Evolutionary conservation across 2,329 filamentous ascomycete species (phyloP), one percentile per base, ranked within the genome.

Genomic region (Arthrobotrys musiformis): DNA sequence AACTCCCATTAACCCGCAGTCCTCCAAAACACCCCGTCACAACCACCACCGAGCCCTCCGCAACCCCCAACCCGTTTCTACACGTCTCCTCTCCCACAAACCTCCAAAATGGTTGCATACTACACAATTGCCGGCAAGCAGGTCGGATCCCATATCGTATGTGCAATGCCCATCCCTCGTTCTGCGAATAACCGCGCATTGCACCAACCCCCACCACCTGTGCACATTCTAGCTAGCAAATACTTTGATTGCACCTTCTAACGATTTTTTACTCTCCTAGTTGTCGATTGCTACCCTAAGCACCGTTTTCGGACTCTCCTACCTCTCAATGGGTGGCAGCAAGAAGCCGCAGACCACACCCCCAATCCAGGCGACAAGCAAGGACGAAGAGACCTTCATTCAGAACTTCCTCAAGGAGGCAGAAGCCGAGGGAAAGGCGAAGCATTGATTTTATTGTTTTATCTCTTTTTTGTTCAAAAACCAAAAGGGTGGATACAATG

Each of bases 71-170:
- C n/a, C 35, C 28, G 11, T 22, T 33, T n/a, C 22, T 22, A 26
- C n/a, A n/a, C n/a, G n/a, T 8, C 6, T 56, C 42, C 13, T 48
- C 42, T 17, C 17, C 26, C 33, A 26, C 22, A 37, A 15, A 2
- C 5, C 40, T 44, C 35, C 40, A 42, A 54, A 79, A 87, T 87
- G 86, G 85, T 87, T 81, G 85, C 83, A 79, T 85, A 85, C 81
- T 87, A 86, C 83, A 84, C 83, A 80, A 82, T 87, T 81, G 84
- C 85, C 81, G 86, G 86, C 83, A 85, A 84, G 81, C 85, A 87
- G 81, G 83, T 87, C 82, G 85, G 86, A 81, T 86, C 86, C 69
- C 86, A 87, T 82, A 81, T 85, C 72, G 85, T 87, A 85, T 79
- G 85, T 86, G n/a, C n/a, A n/a, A n/a, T n/a, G 61, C 50, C 46